These are phyloP conservation scores for Phaffia tasmanica DNA, from an alignment of 768 basidiomycete species.

Conservation along the genomic window DNA sequence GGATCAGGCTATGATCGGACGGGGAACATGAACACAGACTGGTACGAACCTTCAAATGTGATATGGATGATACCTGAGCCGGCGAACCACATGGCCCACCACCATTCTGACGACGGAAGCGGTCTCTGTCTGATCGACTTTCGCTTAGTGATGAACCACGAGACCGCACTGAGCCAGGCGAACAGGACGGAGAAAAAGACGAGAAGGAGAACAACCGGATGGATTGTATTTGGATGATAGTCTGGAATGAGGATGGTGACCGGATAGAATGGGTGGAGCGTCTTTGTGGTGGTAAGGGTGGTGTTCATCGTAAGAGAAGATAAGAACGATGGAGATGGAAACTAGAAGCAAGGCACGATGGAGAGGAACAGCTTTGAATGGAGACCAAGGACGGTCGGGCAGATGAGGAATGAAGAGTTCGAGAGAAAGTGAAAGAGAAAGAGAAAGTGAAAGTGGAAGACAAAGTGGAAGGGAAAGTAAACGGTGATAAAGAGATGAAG, in stretches of 20 bases:
- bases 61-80: slow-evolving; percentile 16
- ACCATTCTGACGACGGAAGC: not conserved
- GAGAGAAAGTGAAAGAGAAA: no score
- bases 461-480: no score
- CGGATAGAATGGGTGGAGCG: slow-evolving; percentile 25
- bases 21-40: not conserved
- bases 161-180: slow-evolving; percentile 6
- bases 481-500: no score
- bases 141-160: not conserved
- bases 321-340: no score
- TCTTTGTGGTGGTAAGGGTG: no score
- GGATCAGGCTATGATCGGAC: not conserved
- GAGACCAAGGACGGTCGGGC: no score
- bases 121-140: slow-evolving; percentile 1
- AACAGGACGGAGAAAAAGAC: slow-evolving; percentile 21
- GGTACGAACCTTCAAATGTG: slow-evolving; percentile 21
- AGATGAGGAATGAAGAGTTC: no score
- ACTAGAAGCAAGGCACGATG: no score
- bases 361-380: no score
- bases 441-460: no score
- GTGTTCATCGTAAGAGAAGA: no score
- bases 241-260: slow-evolving; percentile 1
- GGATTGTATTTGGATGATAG: slow-evolving; percentile 18
- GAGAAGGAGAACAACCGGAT: slow-evolving; percentile 19
- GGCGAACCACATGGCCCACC: slow-evolving; percentile 16